A percentile compares a stretch with the other conserved stretches of the same genome.
These are phyloP conservation scores for Alternaria brassicae DNA, from an alignment of 2,329 filamentous ascomycete species.

Conservation along the genomic window DNA sequence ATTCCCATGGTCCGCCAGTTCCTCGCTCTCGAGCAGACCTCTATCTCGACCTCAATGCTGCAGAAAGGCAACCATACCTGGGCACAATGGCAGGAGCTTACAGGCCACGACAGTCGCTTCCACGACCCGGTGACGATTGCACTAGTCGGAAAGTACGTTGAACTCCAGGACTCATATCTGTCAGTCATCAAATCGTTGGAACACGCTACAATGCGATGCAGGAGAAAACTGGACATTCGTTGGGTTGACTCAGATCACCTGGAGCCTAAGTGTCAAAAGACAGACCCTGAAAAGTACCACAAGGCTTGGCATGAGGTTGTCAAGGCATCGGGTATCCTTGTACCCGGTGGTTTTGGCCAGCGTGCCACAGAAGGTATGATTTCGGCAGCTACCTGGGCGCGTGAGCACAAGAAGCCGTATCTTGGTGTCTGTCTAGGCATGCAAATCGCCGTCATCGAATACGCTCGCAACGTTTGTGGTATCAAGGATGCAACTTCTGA, in stretches of 20 bases:
- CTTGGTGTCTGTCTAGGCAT: slow-evolving; percentile 91
- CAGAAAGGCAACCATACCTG: slow-evolving; percentile 74
- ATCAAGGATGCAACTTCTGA: slow-evolving; percentile 64
- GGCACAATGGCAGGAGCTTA: slow-evolving; percentile 77
- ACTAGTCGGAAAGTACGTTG: slow-evolving; percentile 90
- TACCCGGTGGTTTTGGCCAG: slow-evolving; percentile 80
- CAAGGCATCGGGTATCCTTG: slow-evolving; percentile 71
- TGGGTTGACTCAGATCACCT: slow-evolving; percentile 88
- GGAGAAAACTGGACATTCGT: slow-evolving; percentile 77
- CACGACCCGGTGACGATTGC: slow-evolving; percentile 78
- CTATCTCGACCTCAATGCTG: slow-evolving; percentile 61
- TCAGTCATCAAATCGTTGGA: slow-evolving; percentile 86
- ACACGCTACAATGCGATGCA: slow-evolving; percentile 87
- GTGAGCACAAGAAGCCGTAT: slow-evolving; percentile 80
- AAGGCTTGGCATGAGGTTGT: slow-evolving; percentile 84
- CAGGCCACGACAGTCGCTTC: slow-evolving; percentile 70
- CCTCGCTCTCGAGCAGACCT: slow-evolving; percentile 68
- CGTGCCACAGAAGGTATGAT: slow-evolving; percentile 93
- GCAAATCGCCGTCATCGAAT: slow-evolving; percentile 92
- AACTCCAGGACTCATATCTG: slow-evolving; percentile 84
- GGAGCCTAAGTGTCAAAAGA: slow-evolving; percentile 68
- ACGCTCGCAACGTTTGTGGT: slow-evolving; percentile 76
- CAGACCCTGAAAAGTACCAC: slow-evolving; percentile 76
- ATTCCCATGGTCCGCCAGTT: slow-evolving; percentile 69
- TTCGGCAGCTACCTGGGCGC: slow-evolving; percentile 82